These are phyloP conservation scores for Medicago lupulina DNA, from an alignment of 306 rosid genomes.

Conservation along the genomic window DNA sequence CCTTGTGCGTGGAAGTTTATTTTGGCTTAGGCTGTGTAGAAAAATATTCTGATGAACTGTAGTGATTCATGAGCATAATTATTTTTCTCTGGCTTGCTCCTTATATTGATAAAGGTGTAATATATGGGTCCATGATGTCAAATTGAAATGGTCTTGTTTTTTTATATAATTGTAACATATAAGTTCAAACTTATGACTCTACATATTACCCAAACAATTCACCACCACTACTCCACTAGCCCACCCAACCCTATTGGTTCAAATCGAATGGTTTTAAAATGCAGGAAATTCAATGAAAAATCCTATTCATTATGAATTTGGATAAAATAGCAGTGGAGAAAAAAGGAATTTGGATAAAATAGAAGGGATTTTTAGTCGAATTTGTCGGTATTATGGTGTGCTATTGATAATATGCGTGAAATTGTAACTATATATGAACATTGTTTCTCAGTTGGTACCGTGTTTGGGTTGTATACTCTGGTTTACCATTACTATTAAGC, in stretches of 20 bases:
- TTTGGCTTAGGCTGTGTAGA: not conserved
- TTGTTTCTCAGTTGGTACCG: not conserved
- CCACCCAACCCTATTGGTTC: too few species aligned
- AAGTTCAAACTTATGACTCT: too few species aligned
- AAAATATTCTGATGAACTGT: slow-evolving; percentile 4
- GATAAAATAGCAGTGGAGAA: not conserved
- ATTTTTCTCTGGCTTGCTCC: not conserved
- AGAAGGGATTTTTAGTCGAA: too few species aligned
- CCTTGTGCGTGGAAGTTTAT: slow-evolving; percentile 15
- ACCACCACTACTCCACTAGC: too few species aligned
- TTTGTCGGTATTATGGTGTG: not conserved
- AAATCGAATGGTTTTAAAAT: too few species aligned
- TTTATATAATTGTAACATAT: too few species aligned
- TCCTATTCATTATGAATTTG: not conserved
- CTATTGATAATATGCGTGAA: not conserved
- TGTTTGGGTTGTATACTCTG: not conserved
- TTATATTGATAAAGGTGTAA: too few species aligned
- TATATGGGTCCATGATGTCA: too few species aligned
- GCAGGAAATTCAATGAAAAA: too few species aligned
- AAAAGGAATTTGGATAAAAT: not conserved
- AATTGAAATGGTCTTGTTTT: too few species aligned
- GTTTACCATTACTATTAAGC: not conserved
- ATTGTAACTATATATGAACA: not conserved
- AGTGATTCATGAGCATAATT: slow-evolving; percentile 6
- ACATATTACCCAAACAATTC: too few species aligned